Base-by-base conservation (phyloP, 2,329 filamentous ascomycete genomes). In the Neofusicoccum sp. region DNA sequence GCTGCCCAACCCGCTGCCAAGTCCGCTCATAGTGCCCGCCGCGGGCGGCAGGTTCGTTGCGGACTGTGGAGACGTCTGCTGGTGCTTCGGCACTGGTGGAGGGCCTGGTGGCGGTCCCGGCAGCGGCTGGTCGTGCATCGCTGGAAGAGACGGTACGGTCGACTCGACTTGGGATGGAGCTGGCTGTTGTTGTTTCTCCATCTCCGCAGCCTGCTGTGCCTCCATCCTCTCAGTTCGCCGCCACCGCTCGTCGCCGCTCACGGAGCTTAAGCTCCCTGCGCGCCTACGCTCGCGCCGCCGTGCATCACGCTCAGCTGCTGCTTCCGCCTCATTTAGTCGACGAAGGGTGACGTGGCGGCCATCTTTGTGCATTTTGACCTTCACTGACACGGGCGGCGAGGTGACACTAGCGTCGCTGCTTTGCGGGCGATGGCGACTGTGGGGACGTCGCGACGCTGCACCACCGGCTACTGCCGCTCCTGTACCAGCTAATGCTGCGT, bases 301-400 rank as follows among this genome's bases (percentile, higher is more conserved):
- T 7, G 81, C 80, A 65, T 84, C 82, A 30, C 84, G 81, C 63
- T 83, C 83, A 6, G 83, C 84, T 8, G 82, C 83, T 12, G 84
- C 84, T 75, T 87, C 85, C 72, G 86, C 81, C 66, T 86, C 83
- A 9, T 83, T 85, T 28, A 88, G 74, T 11, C 84, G 77, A 30
- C 85, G 79, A 6, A 88, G 76, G 2, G 86, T 88, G 36, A 88
- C 84, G 66, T 86, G 83, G 6, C 84, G 79, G 26, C 84, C 84
- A 64, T 87, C 84, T 61, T 83, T 81, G 71, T 87, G 84, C 80
- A 87, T 85, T 68, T 86, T 86, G 43, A 88, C 80, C 70, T 87
- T 86, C 60, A 88, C 80, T 31, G 82, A 85, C 48, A 87, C 83
- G 2, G 84, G 84, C n/a, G 84, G 84, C 0, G 83, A 84, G 26